Evolutionary conservation across 2,329 filamentous ascomycete genomes (phyloP).

Genomic region (Chaetomium globosum): DNA sequence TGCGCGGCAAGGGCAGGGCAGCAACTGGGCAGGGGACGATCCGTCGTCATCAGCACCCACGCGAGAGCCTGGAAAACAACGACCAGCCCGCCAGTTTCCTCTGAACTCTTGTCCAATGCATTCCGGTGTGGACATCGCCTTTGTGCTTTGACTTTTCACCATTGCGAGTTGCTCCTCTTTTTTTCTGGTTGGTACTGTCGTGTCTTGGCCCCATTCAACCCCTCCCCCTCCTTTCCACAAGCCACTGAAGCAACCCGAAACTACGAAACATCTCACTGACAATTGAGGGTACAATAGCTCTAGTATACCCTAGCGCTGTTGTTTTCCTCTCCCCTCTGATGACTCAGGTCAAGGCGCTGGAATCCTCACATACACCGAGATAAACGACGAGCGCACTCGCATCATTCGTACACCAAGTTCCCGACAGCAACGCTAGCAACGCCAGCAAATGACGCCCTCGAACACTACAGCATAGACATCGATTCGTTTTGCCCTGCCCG

Average conservation of each 20-base stretch:
- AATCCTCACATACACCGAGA: background rate
- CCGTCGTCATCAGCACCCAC: conserved; percentile 19
- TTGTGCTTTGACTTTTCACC: background rate
- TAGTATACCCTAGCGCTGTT: background rate
- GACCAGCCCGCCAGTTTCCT: background rate
- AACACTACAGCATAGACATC: conserved; percentile 37
- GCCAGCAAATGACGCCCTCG: conserved; percentile 40
- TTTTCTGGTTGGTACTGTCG: background rate
- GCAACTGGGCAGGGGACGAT: conserved; percentile 17
- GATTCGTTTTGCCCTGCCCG: conserved; percentile 59
- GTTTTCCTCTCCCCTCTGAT: background rate
- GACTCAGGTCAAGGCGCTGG: background rate
- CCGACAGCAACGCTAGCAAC: conserved; percentile 17
- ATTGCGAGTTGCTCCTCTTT: background rate
- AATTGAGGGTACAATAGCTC: background rate
- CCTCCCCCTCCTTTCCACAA: background rate
- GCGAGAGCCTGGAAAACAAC: background rate
- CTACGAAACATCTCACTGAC: background rate
- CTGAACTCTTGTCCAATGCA: background rate
- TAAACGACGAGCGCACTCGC: background rate
- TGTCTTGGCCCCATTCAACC: background rate
- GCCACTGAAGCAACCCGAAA: background rate
- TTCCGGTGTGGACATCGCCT: background rate
- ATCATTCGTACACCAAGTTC: background rate
- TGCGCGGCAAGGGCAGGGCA: background rate